Conservation (phyloP, 169 alveolate species). For the Eimeria falciformis region DNA sequence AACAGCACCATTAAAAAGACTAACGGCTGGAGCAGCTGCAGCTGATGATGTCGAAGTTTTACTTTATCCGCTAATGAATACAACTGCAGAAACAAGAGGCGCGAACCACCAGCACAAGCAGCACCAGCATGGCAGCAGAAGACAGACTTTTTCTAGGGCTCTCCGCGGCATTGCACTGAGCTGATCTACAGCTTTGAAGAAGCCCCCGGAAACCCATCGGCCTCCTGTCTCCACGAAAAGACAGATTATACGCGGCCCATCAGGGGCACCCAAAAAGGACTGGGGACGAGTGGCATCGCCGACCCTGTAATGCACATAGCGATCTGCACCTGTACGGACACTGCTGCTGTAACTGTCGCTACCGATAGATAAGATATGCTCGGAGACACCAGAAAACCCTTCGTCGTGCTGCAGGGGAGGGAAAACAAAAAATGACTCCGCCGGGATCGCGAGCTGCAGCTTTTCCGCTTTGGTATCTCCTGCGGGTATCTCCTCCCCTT, state of each 20-base stretch:
- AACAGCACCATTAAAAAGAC: not conserved
- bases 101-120: constrained; percentile 18
- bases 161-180: not conserved
- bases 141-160: not conserved
- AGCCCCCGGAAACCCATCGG: not conserved
- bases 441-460: not conserved
- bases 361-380: not conserved
- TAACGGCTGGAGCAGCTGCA: not conserved
- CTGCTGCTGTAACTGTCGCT: constrained; percentile 35
- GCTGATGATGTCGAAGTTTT: too few species aligned
- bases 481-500: not conserved
- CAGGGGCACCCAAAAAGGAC: not conserved
- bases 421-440: constrained; percentile 1
- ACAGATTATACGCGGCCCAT: not conserved
- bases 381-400: not conserved
- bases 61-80: not conserved
- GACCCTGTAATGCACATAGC: constrained; percentile 4
- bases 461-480: not conserved
- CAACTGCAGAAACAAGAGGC: constrained; percentile 1
- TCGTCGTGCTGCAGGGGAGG: constrained; percentile 11
- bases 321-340: too few species aligned
- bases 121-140: constrained; percentile 14
- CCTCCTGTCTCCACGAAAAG: constrained; percentile 12
- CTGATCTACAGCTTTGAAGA: not conserved
- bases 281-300: constrained; percentile 40